These are phyloP conservation scores for Aspergillus transmontanensis DNA, from an alignment of 2,329 filamentous ascomycete genomes.

Conservation along the genomic window DNA sequence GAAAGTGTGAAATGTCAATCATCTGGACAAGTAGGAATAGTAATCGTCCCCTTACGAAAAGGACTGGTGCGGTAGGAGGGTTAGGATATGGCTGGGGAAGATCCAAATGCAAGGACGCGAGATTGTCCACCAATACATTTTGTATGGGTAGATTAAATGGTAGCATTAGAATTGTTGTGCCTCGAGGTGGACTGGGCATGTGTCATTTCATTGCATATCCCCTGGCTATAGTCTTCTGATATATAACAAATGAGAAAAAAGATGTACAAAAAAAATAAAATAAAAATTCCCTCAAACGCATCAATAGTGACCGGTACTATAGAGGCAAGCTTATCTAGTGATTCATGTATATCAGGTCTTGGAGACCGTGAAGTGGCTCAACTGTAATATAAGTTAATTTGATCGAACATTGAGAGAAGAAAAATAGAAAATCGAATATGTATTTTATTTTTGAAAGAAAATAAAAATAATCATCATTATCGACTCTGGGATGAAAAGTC, in stretches of 20 bases:
- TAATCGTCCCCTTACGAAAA: background rate
- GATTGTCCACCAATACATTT: background rate
- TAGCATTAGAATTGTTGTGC: background rate
- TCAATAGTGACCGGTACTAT: background rate
- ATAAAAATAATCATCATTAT: too few relatives aligned
- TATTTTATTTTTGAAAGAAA: too few relatives aligned
- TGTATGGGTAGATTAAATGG: background rate
- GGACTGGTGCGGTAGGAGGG: background rate
- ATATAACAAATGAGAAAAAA: background rate
- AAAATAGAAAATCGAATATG: background rate
- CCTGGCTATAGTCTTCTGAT: background rate
- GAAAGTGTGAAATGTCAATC: background rate
- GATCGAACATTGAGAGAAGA: background rate
- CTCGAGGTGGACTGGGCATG: background rate
- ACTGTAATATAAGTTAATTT: background rate
- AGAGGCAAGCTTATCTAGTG: background rate
- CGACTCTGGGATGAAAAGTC: constrained; percentile 2
- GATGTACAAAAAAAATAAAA: background rate
- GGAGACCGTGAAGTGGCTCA: background rate
- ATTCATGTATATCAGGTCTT: background rate
- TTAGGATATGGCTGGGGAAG: background rate
- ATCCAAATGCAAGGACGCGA: background rate
- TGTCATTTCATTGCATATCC: background rate
- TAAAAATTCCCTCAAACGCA: background rate
- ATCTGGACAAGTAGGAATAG: background rate